phyloP scores from a whole-genome alignment of 2,329 filamentous ascomycete species.

The Pseudogymnoascus sp. region DNA sequence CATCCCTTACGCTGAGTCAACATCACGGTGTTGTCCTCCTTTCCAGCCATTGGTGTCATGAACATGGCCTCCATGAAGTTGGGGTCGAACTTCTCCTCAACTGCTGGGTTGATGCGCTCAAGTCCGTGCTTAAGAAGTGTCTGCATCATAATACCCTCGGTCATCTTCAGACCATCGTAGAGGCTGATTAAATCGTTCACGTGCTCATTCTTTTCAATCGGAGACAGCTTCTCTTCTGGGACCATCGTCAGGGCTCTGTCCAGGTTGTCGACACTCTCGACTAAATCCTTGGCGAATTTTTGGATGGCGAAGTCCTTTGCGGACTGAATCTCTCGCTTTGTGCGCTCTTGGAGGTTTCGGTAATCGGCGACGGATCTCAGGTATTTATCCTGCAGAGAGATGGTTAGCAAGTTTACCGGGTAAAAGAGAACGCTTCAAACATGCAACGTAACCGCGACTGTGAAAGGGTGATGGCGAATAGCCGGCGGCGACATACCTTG shows the following conservation, averaged over 20 bases:
- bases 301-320: conserved; percentile 92
- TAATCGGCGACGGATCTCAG: conserved; percentile 92
- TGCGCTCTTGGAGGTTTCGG: conserved; percentile 95
- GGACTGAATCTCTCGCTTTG: conserved; percentile 76
- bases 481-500: conserved; percentile 55
- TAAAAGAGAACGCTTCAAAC: background rate
- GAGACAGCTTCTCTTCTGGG: conserved; percentile 61
- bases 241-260: conserved; percentile 84
- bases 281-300: conserved; percentile 84
- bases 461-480: conserved; percentile 1
- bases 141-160: conserved; percentile 75
- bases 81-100: conserved; percentile 81
- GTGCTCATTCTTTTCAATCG: conserved; percentile 41
- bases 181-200: conserved; percentile 69
- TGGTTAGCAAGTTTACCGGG: background rate
- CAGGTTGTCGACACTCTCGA: conserved; percentile 94
- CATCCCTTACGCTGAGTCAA: conserved; percentile 94
- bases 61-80: conserved; percentile 96
- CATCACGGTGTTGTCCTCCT: conserved; percentile 87
- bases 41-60: conserved; percentile 77
- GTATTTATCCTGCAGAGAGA: conserved; percentile 69
- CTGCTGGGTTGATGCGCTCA: conserved; percentile 72
- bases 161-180: conserved; percentile 91
- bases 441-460: background rate
- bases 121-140: conserved; percentile 92